Evolutionary conservation across 176 grass and related monocot species (phyloP), one percentile per base, ranked within the genome.

Genomic region (Oryza brachyantha): DNA sequence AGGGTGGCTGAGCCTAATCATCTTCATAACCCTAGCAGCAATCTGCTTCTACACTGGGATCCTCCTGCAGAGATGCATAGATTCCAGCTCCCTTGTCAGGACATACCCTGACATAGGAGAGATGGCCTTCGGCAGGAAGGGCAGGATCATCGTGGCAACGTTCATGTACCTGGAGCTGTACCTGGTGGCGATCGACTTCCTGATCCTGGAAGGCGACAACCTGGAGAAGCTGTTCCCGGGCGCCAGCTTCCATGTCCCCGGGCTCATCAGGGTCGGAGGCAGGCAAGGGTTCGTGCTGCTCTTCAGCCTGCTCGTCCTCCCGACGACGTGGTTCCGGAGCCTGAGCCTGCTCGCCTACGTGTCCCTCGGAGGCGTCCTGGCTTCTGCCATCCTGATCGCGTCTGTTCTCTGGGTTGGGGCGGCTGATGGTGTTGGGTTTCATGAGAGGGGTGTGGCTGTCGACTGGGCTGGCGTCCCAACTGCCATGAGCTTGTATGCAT

Each of bases 161-260:
- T 79, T 85, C 84, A 76, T 93, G 83, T 90, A 93, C 75, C 71
- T 93, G 39, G 90, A 93, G 82, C 67, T 97, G 45, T 97, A 93
- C 72, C 84, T 97, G 21, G 93, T 88, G 9, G 64, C 93, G 1
- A 77, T 91, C 5, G 89, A 93, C 68, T 97, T 97, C 83, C 76
- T 97, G 83, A 97, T 97, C 80, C 63, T 97, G 17, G 93, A 97
- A 89, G 93, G 93, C 29, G 93, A 97, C 82, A 97, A 93, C 69
- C 66, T 97, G 76, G 88, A 97, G 64, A 97, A 97, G 64, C 76
- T 97, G 64, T 97, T 97, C 82, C 93, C 91, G 19, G 66, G 64
- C 7, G 68, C 60, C 11, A 77, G 66, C 67, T 89, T 97, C 38
- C 70, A 91, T 85, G 40, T 91, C 35, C 48, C 73, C 6, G 63